Evolutionary conservation across 2,329 filamentous ascomycete species (phyloP).

Genomic region (Elsinoe necatrix): DNA sequence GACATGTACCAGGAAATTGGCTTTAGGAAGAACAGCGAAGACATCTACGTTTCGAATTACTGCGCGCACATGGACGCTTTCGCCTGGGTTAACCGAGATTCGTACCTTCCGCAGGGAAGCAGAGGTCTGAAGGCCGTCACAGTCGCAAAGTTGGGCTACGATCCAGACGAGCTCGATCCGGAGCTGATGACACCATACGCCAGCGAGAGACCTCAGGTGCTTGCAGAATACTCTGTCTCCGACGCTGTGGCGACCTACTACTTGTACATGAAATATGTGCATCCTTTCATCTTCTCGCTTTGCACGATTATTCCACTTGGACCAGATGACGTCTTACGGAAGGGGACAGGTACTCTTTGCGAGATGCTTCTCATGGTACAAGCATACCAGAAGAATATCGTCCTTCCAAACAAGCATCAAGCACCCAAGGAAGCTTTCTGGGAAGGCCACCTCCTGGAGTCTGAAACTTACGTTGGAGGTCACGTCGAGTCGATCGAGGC

Average conservation of each 20-base stretch:
- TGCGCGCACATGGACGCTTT: slow-evolving; percentile 99
- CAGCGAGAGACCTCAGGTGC: slow-evolving; percentile 78
- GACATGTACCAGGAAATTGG: slow-evolving; percentile 99
- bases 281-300: slow-evolving; percentile 97
- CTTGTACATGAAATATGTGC: slow-evolving; percentile 99
- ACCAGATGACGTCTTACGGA: slow-evolving; percentile 84
- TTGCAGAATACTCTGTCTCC: slow-evolving; percentile 97
- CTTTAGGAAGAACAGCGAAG: slow-evolving; percentile 89
- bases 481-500: slow-evolving; percentile 99
- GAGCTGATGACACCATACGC: slow-evolving; percentile 93
- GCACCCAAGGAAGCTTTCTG: slow-evolving; percentile 88
- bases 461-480: slow-evolving; percentile 94
- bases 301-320: slow-evolving; percentile 93
- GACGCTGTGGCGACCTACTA: slow-evolving; percentile 99
- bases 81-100: slow-evolving; percentile 97
- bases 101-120: slow-evolving; percentile 93
- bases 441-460: slow-evolving; percentile 92
- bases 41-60: slow-evolving; percentile 92
- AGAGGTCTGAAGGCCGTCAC: slow-evolving; percentile 96
- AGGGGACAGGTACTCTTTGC: slow-evolving; percentile 96
- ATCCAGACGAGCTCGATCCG: slow-evolving; percentile 93
- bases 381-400: slow-evolving; percentile 83
- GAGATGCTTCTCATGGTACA: slow-evolving; percentile 99
- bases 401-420: slow-evolving; percentile 92
- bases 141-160: slow-evolving; percentile 94